These are phyloP conservation scores for Cymbopogon flexuosus DNA, from an alignment of 202 grass and related monocot species.

Conservation along the genomic window DNA sequence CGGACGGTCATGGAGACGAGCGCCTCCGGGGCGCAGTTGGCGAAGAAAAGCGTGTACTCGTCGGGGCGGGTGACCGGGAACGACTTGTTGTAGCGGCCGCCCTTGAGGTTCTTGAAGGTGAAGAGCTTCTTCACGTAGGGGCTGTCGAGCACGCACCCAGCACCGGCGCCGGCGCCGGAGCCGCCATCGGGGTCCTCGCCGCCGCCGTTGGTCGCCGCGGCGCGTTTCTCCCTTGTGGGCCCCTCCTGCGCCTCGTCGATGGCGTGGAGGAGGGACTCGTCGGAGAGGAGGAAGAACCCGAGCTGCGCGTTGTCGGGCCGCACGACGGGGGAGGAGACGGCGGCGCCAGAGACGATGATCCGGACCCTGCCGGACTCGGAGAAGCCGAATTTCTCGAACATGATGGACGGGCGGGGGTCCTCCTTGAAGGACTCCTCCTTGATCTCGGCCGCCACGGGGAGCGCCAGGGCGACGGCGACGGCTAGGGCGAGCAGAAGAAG, in stretches of 20 bases:
- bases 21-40: slow-evolving; percentile 65
- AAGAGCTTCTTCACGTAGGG: slow-evolving; percentile 62
- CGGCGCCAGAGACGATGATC: slow-evolving; percentile 45
- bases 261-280: slow-evolving; percentile 63
- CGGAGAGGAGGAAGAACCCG: slow-evolving; percentile 73
- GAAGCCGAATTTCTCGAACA: slow-evolving; percentile 96
- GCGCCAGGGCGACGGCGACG: not conserved
- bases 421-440: slow-evolving; percentile 51
- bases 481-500: not conserved
- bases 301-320: slow-evolving; percentile 39
- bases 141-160: slow-evolving; percentile 51
- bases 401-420: slow-evolving; percentile 60
- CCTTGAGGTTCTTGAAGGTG: slow-evolving; percentile 46
- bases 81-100: slow-evolving; percentile 47
- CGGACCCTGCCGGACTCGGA: slow-evolving; percentile 42
- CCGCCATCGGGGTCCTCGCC: slow-evolving; percentile 33
- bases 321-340: slow-evolving; percentile 46
- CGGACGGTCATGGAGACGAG: slow-evolving; percentile 70
- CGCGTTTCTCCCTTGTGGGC: slow-evolving; percentile 33
- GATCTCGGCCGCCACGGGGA: slow-evolving; percentile 50
- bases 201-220: slow-evolving; percentile 23
- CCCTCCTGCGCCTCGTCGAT: slow-evolving; percentile 48
- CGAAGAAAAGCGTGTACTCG: slow-evolving; percentile 91
- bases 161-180: not conserved
- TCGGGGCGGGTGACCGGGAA: slow-evolving; percentile 72